Evolutionary conservation across 345 rosid genomes (phyloP).

Genomic region (Rhizophora mangle): DNA sequence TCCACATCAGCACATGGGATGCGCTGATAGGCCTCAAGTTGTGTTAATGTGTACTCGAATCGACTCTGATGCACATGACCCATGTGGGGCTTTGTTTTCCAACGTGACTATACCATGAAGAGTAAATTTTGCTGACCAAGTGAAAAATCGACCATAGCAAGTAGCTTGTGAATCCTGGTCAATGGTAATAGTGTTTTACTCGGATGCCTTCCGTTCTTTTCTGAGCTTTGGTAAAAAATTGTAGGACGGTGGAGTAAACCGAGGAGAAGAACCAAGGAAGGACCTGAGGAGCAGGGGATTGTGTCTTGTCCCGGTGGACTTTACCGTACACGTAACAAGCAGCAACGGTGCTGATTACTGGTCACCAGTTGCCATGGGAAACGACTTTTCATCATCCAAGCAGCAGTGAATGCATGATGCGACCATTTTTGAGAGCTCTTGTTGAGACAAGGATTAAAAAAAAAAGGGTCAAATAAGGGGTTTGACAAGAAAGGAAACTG

Average conservation of each 20-base stretch:
- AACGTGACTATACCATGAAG: no score
- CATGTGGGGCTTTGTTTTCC: no score
- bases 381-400: slow-evolving; percentile 17
- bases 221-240: neutral
- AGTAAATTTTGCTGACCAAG: no score
- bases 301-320: slow-evolving; percentile 71
- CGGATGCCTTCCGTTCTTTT: neutral
- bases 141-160: neutral
- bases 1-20: neutral
- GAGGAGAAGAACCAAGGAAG: slow-evolving; percentile 28
- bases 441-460: neutral
- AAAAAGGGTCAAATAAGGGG: neutral
- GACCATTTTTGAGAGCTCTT: neutral
- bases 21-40: neutral
- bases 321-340: slow-evolving; percentile 54
- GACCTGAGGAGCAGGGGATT: slow-evolving; percentile 78
- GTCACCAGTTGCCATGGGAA: slow-evolving; percentile 62
- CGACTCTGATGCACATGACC: no score
- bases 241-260: slow-evolving; percentile 42
- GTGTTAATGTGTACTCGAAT: neutral
- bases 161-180: neutral
- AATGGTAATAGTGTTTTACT: neutral
- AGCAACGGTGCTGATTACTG: slow-evolving; percentile 87
- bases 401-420: neutral
- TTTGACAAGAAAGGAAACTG: neutral